Evolutionary conservation across 306 rosid species (phyloP), one percentile per base, ranked within the genome.

Genomic region (Vigna angularis): DNA sequence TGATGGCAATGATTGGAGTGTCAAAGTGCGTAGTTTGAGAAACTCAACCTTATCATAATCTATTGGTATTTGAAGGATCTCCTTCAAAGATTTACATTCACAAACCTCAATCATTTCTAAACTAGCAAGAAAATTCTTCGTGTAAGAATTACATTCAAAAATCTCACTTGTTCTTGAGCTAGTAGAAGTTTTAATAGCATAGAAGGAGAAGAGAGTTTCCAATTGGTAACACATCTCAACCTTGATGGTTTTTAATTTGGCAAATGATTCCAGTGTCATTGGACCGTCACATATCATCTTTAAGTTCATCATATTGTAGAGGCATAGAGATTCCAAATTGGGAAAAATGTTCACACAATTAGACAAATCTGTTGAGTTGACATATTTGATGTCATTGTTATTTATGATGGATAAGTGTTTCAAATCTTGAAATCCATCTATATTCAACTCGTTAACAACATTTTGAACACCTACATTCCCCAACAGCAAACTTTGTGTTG

Each of bases 211-310:
- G 24, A 86, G 63, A 36, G 61, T 76, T 48, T 73, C 72, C 66
- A 86, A 34, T n/a, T 22, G 48, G 2, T 32, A 4, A 79, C 85
- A 75, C 22, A 1, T 6, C 13, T 11, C 2, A 24, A 88, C 73
- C 12, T 47, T 70, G 44, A 89, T 68, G 28, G 24, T 68, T 62
- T 74, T 86, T 58, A 89, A 72, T 36, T 78, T 82, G 16, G 42
- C 13, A n/a, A 82, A 82, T 45, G 86, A 78, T 17, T 17, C 20
- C 0, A 4, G 51, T 17, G 34, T 42, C 32, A 66, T 22, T 6
- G 56, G 48, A 52, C 57, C 55, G 26, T 24, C 6, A 53, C 74
- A 76, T 69, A 77, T 40, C 42, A 18, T 55, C 48, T 77, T 32
- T 66, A 77, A 24, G 30, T 50, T 61, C 14, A 8, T 26, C 13